Percentiles rank a stretch among this genome's conserved stretches.
These are phyloP conservation scores for Paecilomyces sp. DNA, from an alignment of 2,329 filamentous ascomycete genomes.

Conservation along the genomic window DNA sequence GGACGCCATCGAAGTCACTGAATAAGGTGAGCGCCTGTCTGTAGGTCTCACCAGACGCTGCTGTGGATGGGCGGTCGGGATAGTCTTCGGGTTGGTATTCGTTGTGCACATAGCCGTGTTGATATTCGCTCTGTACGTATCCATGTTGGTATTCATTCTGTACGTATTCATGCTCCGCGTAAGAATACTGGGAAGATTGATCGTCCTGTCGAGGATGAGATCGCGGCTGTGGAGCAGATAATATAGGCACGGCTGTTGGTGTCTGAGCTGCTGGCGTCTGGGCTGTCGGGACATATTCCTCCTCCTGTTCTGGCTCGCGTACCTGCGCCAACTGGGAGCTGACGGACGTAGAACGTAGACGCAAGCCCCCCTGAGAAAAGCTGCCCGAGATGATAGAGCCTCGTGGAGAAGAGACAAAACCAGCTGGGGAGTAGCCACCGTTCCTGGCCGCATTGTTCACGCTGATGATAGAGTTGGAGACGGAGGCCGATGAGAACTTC, in stretches of 20 bases:
- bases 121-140: too few relatives aligned
- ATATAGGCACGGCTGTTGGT: constrained; percentile 10
- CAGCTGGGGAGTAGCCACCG: constrained; percentile 34
- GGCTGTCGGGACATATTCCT: constrained; percentile 13
- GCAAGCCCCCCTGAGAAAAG: constrained; percentile 19
- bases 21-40: constrained; percentile 39
- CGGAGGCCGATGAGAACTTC: constrained; percentile 29
- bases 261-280: constrained; percentile 8
- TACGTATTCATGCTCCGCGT: constrained; percentile 8
- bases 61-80: constrained; percentile 27
- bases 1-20: constrained; percentile 45
- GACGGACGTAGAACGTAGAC: constrained; percentile 28
- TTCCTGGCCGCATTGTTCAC: constrained; percentile 28
- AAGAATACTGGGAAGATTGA: not conserved
- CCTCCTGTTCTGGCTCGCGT: constrained; percentile 32
- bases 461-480: constrained; percentile 34
- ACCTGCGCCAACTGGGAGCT: constrained; percentile 32
- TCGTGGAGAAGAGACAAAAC: constrained; percentile 32
- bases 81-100: constrained; percentile 8
- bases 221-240: constrained; percentile 8
- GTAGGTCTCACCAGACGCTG: constrained; percentile 40
- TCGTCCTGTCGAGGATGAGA: constrained; percentile 5
- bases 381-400: constrained; percentile 34
- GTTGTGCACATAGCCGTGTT: too few relatives aligned
- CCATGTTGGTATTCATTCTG: constrained; percentile 5